Evolutionary conservation across 345 rosid species (phyloP), one percentile per base, ranked within the genome.

Genomic region (Triadica sebifera): DNA sequence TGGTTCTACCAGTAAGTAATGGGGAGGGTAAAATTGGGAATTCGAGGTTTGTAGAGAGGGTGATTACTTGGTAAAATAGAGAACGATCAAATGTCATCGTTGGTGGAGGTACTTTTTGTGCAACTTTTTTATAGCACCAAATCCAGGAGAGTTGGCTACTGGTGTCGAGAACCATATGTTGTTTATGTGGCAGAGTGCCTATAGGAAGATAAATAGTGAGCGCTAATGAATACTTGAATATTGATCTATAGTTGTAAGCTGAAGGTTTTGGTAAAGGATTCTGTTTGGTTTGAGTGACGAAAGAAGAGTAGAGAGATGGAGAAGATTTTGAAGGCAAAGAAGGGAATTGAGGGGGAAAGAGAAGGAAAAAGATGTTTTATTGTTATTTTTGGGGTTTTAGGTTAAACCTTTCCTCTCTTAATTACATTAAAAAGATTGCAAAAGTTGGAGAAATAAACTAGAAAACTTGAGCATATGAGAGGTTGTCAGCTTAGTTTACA

Each of bases 61-160:
- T 94, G 94, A 65, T 72, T 86, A 51, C 98, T 92, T 4, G 94
- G 96, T 12, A n/a, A 94, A 64, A 39, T n/a, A n/a, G 84, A 2
- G 97, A 90, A 17, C 97, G 98, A 76, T 94, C 91, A 68, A 94
- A 94, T 16, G 84, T 72, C 50, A 93, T 65, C 46, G 80, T 58
- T 0, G 88, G 81, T 1, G 91, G 86, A 1, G 83, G 81, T 22
- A 70, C 78, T 55, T 25, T 74, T 4, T 82, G 61, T 1, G 6
- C 50, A 29, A 61, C 8, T 60, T 74, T 80, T 20, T 71, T 80
- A 64, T 89, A n/a, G n/a, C n/a, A n/a, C n/a, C n/a, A n/a, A n/a
- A n/a, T n/a, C n/a, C n/a, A n/a, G n/a, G n/a, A n/a, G 89, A 94
- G 91, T 75, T 94, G 97, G 78, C 95, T 89, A 0, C 98, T 97